Conservation (phyloP, 129 eudicot species). For the Flaveria robusta region DNA sequence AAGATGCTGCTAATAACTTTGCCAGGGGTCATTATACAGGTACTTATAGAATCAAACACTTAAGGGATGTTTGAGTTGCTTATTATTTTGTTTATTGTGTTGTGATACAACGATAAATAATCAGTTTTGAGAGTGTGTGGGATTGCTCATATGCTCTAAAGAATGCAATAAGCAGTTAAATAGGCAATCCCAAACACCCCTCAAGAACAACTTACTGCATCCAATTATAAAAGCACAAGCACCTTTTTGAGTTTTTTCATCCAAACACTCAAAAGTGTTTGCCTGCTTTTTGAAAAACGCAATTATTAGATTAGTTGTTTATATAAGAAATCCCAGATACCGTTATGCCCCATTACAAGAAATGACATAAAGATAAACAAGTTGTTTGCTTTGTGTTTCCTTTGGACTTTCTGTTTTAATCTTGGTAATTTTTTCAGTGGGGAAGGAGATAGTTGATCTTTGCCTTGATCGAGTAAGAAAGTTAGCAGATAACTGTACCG, state of each 20-base stretch:
- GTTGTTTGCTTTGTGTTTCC: not conserved
- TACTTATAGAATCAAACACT: constrained; percentile 12
- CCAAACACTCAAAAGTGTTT: not conserved
- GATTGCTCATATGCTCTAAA: not conserved
- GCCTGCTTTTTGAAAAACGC: not conserved
- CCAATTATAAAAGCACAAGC: not conserved
- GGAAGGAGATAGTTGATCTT: constrained; percentile 89
- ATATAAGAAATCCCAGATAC: not conserved
- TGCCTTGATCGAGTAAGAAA: constrained; percentile 93
- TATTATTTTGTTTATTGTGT: not conserved
- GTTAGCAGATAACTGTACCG: constrained; percentile 95
- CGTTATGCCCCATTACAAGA: not conserved
- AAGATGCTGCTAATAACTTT: constrained; percentile 95
- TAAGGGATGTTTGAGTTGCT: not conserved
- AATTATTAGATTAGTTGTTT: not conserved
- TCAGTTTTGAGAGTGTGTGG: not conserved
- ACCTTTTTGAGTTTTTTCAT: not conserved
- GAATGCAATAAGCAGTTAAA: not conserved
- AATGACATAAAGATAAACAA: not conserved
- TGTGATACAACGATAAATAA: not conserved
- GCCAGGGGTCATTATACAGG: constrained; percentile 99
- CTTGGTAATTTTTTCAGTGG: constrained; percentile 51
- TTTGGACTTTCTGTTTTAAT: constrained; percentile 3
- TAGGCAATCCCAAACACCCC: not conserved
- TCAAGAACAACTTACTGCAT: not conserved